Evolutionary conservation across 495 filamentous ascomycete genomes (phyloP), one percentile per base, ranked within the genome.

Genomic region (Penicillium roqueforti): DNA sequence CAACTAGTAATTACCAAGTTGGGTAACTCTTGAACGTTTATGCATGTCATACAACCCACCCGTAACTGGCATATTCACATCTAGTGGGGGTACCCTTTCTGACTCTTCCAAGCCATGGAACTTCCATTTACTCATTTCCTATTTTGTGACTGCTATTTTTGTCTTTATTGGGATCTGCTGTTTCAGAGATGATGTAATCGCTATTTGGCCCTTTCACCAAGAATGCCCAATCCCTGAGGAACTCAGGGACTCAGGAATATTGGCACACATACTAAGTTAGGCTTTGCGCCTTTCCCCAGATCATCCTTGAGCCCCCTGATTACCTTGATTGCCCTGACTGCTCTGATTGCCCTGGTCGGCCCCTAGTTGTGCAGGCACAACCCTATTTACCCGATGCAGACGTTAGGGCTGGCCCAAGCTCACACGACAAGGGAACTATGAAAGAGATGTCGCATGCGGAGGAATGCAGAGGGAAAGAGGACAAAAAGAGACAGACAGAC

Each of bases 381-480:
- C 63, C 63, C 63, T 66, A 66, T 57, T 51, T 63, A 58, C 63
- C 60, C 47, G 51, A 64, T 61, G 14, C 28, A 42, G 63, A 39
- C 19, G 38, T 55, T 66, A 66, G 63, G 60, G 63, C 58, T 58
- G 58, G 36, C 32, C 44, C 40, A 40, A 43, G 44, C 41, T 20
- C 59, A 61, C 61, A 59, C 58, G 55, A 62, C 53, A 9, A 49
- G 26, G 38, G 59, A 60, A 57, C 42, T 59, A 60, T 60, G 53
- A 44, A 60, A 60, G 42, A 34, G 34, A 20, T 44, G 22, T 26
- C n/a, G 47, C 54, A 23, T 41, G 39, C 42, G 14, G 16, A 32
- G 44, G 44, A 47, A 50, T 50, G 37, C 38, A 23, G 14, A 34
- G 11, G 9, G 20, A 31, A 7, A 7, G 13, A n/a, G 19, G 19